Base-by-base conservation (phyloP, 2,329 filamentous ascomycete species). In the Parastagonospora nodorum region DNA sequence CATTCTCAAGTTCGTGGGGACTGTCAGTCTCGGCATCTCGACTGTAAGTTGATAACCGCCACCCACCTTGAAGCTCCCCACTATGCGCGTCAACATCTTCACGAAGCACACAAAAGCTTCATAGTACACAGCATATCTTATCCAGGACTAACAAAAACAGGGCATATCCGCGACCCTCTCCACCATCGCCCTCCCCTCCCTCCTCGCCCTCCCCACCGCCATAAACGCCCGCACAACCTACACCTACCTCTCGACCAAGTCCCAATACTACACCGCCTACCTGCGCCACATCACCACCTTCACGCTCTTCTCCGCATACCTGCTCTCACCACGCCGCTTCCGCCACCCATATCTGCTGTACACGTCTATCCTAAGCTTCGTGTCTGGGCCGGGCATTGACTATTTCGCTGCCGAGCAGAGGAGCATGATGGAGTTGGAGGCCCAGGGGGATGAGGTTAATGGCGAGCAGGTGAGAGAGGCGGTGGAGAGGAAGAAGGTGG, bases 271-370 rank as follows among this genome's bases (percentile, higher is more conserved):
- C 39, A 81, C 84, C 48, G 80, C 81, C 38, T 88, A 91, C 63
- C 80, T 90, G 53, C 80, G 87, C 48, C 80, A 84, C 59, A 75
- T 95, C 61, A 86, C 90, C 45, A 83, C 85, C 46, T 78, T 84
- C 45, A 85, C 89, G 28, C 86, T 97, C 66, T 78, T 90, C 61
- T 82, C 93, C 59, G 90, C 92, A 56, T 97, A 88, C 75, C 73
- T 82, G 38, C 78, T 95, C 59, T 93, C 92, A 2, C 89, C 92
- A 0, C 82, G 84, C 24, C 83, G 86, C 48, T 82, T 84, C 61
- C 86, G 88, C 69, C 93, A 97, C 72, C 93, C 93, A 0, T 97
- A 96, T 72, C 85, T 97, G 24, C 75, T 97, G 51, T 97, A 94
- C 85, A 91, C 90, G 11, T 86, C 87, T 2, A 75, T 91, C 24